These are phyloP conservation scores for Handroanthus guayacan DNA, from an alignment of 257 asterid species.

Conservation along the genomic window DNA sequence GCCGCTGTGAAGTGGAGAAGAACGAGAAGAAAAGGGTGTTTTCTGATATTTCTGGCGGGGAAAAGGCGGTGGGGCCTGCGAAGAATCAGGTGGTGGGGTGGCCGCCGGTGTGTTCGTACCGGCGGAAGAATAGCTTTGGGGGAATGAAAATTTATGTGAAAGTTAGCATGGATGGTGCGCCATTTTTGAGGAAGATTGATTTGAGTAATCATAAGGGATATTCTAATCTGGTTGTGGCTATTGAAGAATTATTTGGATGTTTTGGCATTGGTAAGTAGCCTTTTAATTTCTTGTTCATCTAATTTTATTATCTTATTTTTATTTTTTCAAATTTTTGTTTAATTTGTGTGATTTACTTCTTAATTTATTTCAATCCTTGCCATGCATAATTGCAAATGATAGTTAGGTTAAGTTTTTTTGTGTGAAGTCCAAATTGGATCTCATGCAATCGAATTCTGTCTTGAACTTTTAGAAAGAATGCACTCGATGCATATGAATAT, in stretches of 20 bases:
- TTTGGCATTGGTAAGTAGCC: constrained; percentile 57
- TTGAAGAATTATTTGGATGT: constrained; percentile 68
- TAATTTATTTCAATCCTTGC: neutral
- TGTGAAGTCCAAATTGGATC: neutral
- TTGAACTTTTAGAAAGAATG: neutral
- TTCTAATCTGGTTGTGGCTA: constrained; percentile 57
- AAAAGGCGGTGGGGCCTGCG: constrained; percentile 4
- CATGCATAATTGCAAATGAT: constrained; percentile 30
- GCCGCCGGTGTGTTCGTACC: constrained; percentile 80
- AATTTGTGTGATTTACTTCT: neutral
- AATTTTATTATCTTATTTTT: neutral
- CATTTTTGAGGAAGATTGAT: constrained; percentile 80
- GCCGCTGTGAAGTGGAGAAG: constrained; percentile 38
- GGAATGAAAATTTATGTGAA: constrained; percentile 64
- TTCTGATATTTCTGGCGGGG: constrained; percentile 45
- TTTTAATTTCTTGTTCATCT: neutral
- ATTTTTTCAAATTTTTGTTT: neutral
- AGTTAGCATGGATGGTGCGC: constrained; percentile 93
- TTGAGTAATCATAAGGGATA: constrained; percentile 56
- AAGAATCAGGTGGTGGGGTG: constrained; percentile 78
- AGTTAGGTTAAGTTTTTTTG: neutral
- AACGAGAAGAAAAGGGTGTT: constrained; percentile 69
- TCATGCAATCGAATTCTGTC: neutral
- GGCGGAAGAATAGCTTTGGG: constrained; percentile 54
- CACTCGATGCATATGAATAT: neutral